Evolutionary conservation across 306 rosid genomes (phyloP).

Genomic region (Crotalaria pallida): DNA sequence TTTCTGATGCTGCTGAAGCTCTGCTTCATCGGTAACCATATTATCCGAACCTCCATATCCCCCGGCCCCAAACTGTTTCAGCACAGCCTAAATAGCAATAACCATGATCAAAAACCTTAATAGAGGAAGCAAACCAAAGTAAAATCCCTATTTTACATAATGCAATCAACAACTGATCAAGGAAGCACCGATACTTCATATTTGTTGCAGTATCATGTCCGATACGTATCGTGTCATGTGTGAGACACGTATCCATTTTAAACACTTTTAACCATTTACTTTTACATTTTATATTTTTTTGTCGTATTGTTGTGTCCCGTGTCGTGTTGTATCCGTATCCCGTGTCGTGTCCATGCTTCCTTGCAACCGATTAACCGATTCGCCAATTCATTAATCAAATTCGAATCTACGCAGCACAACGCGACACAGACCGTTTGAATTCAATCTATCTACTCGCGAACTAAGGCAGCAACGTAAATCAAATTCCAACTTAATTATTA

Average conservation of each 20-base stretch:
- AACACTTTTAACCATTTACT: no score
- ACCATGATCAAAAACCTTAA: slow-evolving; percentile 21
- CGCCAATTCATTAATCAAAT: not conserved
- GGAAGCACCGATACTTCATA: no score
- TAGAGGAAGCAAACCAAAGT: not conserved
- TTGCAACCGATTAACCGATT: not conserved
- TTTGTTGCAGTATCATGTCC: no score
- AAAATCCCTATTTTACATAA: no score
- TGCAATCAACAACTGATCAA: no score
- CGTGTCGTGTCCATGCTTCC: no score
- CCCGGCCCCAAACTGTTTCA: slow-evolving; percentile 95
- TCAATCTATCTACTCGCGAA: not conserved
- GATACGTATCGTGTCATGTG: no score
- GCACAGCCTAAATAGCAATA: slow-evolving; percentile 68
- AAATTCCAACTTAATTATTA: not conserved
- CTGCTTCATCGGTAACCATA: slow-evolving; percentile 75
- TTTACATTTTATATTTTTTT: no score
- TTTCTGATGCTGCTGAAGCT: slow-evolving; percentile 82
- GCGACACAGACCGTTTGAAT: not conserved
- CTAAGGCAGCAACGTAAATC: not conserved
- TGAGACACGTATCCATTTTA: no score
- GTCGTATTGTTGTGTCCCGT: no score
- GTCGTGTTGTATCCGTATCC: no score
- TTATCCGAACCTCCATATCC: slow-evolving; percentile 95
- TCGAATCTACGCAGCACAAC: not conserved